Base-by-base conservation (phyloP, 1,284 basidiomycete species). In the Fomes fomentarius region DNA sequence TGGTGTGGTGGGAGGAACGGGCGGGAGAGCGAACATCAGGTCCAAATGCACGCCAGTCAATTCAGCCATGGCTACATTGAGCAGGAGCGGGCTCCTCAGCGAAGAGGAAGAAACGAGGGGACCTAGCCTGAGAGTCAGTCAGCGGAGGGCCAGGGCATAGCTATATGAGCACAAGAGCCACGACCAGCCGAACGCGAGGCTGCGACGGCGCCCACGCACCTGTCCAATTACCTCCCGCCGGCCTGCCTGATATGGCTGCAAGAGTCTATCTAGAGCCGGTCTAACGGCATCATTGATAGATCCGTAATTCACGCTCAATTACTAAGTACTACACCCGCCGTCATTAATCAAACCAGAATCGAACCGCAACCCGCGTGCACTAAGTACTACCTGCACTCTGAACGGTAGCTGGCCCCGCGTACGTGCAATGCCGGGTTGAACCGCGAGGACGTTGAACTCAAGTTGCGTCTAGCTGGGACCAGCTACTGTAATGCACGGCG, bases 41-140 rank as follows among this genome's bases (percentile, higher is more conserved):
- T 52, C 50, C 28, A 51, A 8, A 24, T 22, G 19, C 15, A n/a
- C 21, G 28, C 25, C 42, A 44, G 14, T 22, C 5, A 35, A 34
- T 31, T 46, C 37, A 30, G 15, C 30, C 50, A 52, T 52, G 43
- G 50, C 50, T 46, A 45, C 50, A 52, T 52, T 21, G 42, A 21
- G 35, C 33, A 47, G 25, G 43, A 31, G 35, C 25, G 34, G 31
- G 37, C 21, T 25, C 30, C 28, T 41, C 22, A 26, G 43, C 19
- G 38, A 46, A 33, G 33, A 40, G 33, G 28, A 17, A 51, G 19
- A 22, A 12, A 15, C 28, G 22, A 38, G 49, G 41, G 30, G 15
- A 34, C 30, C 17, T 39, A n/a, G 30, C 30, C 43, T 40, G 43
- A 19, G 50, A 45, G 42, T 39, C 43, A 37, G 22, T 17, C 5